Evolutionary conservation across 305 asterid species (phyloP).

Genomic region (Fraxinus dipetala): DNA sequence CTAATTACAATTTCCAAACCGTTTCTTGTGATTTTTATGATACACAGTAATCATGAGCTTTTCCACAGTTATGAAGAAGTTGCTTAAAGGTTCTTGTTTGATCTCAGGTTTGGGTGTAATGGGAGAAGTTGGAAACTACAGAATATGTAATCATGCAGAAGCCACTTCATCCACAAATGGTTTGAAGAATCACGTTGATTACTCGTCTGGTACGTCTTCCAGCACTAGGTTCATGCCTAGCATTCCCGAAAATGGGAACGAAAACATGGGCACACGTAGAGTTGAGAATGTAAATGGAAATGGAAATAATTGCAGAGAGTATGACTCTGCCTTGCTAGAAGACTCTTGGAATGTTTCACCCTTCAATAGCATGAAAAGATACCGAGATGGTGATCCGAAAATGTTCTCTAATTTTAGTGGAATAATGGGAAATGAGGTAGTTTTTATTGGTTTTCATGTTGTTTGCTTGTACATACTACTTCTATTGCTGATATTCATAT

Average conservation of each 20-base stretch:
- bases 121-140: conserved; percentile 67
- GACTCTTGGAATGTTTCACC: conserved; percentile 60
- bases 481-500: not conserved
- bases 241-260: conserved; percentile 59
- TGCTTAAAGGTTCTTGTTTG: conserved; percentile 19
- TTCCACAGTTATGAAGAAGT: not conserved
- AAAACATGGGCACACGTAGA: conserved; percentile 24
- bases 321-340: conserved; percentile 30
- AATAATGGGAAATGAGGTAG: conserved; percentile 49
- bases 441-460: not conserved
- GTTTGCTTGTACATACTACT: not conserved
- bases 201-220: conserved; percentile 52
- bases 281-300: conserved; percentile 24
- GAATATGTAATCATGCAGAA: conserved; percentile 45
- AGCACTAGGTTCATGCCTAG: conserved; percentile 75
- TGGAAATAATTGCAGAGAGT: conserved; percentile 28
- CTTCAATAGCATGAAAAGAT: conserved; percentile 59
- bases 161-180: conserved; percentile 37
- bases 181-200: conserved; percentile 50
- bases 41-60: not conserved
- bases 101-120: conserved; percentile 61
- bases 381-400: conserved; percentile 55
- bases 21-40: not conserved
- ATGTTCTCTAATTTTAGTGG: conserved; percentile 49
- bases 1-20: not conserved